phyloP scores from a whole-genome alignment of 139 green algal genomes.

The Tetraselmis striata region DNA sequence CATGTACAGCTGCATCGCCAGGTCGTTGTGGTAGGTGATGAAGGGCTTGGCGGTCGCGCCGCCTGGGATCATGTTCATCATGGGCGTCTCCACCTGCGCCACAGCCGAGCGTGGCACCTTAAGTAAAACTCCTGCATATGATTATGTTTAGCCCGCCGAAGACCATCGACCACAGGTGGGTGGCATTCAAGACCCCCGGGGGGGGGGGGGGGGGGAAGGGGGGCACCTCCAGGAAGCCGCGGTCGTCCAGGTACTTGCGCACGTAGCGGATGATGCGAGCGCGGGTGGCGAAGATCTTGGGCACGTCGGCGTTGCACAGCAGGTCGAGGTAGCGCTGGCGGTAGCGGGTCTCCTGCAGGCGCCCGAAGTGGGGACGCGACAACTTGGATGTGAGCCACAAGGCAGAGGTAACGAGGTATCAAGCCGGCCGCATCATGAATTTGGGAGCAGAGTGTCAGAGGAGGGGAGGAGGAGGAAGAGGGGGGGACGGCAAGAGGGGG shows the following conservation, averaged over 20 bases:
- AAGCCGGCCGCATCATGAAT: too few species aligned
- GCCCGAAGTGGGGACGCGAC: not conserved
- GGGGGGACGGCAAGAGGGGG: too few species aligned
- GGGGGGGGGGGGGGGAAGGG: not conserved
- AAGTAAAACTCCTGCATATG: too few species aligned
- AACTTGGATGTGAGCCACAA: too few species aligned
- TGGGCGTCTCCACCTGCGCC: constrained; percentile 80
- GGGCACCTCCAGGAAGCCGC: constrained; percentile 84
- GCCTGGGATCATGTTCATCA: constrained; percentile 94
- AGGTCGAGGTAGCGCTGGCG: constrained; percentile 96
- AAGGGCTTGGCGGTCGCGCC: constrained; percentile 92
- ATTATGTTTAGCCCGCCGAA: too few species aligned
- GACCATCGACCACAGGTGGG: too few species aligned
- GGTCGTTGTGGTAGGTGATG: constrained; percentile 97
- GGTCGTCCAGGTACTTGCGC: constrained; percentile 81
- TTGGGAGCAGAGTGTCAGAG: too few species aligned
- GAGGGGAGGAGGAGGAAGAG: too few species aligned
- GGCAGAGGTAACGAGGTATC: too few species aligned
- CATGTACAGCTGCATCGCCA: constrained; percentile 98
- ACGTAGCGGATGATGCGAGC: constrained; percentile 81
- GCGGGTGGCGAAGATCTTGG: constrained; percentile 78
- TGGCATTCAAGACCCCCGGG: too few species aligned
- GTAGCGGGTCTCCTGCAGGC: constrained; percentile 87
- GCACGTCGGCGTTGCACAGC: constrained; percentile 78
- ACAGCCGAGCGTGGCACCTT: too few species aligned